These are phyloP conservation scores for Castanea mollissima DNA, from an alignment of 306 rosid species.

Conservation along the genomic window DNA sequence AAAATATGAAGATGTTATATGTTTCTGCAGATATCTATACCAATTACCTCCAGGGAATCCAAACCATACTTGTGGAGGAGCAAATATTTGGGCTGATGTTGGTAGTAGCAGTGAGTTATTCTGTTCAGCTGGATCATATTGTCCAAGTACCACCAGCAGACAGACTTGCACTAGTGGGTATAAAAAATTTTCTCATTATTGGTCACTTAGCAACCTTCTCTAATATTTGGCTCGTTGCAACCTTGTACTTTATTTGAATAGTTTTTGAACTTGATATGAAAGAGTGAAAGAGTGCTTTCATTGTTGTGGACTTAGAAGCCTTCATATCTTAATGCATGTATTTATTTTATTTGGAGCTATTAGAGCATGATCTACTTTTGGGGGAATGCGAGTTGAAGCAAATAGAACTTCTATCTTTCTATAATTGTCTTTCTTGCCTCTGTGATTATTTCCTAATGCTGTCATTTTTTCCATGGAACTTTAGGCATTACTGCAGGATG, in stretches of 20 bases:
- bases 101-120: constrained; percentile 68
- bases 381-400: no score
- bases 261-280: not conserved
- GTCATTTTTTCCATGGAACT: constrained; percentile 22
- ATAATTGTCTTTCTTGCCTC: not conserved
- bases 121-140: constrained; percentile 86
- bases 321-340: no score
- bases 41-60: constrained; percentile 77
- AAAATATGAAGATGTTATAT: constrained; percentile 5
- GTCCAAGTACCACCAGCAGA: constrained; percentile 71
- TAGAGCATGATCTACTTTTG: no score
- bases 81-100: constrained; percentile 87
- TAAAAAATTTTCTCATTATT: constrained; percentile 27
- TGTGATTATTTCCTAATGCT: constrained; percentile 21
- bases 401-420: not conserved
- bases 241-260: not conserved
- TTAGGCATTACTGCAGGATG: constrained; percentile 89
- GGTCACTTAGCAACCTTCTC: constrained; percentile 1
- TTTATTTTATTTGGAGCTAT: no score
- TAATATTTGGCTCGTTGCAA: not conserved
- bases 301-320: no score
- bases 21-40: constrained; percentile 69
- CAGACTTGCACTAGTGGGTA: constrained; percentile 79
- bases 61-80: constrained; percentile 96
- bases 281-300: not conserved